A percentile compares a stretch with the other conserved stretches of the same genome.
Evolutionary conservation across 2,329 filamentous ascomycete species (phyloP).

Genomic region (Botryosphaeria dothidea): DNA sequence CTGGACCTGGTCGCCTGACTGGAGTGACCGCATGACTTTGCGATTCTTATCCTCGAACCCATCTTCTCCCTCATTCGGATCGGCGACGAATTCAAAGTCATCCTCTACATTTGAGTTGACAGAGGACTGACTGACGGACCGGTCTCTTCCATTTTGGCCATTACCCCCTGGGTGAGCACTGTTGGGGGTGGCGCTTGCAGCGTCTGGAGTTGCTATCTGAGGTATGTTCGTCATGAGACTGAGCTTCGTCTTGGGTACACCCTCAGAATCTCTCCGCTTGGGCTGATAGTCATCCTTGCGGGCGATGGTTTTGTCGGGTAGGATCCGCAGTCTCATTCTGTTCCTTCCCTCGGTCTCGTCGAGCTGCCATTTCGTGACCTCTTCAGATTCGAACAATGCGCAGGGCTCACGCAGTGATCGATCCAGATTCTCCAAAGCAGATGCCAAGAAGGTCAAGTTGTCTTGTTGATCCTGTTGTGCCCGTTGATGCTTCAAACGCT

Average conservation of each 20-base stretch:
- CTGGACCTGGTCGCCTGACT: conserved; percentile 88
- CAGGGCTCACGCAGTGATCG: conserved; percentile 76
- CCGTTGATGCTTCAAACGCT: conserved; percentile 88
- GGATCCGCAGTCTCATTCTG: conserved; percentile 84
- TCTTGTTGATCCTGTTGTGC: conserved; percentile 92
- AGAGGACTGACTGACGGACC: conserved; percentile 45
- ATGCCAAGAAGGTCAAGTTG: conserved; percentile 74
- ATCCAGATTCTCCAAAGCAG: conserved; percentile 76
- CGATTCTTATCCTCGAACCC: conserved; percentile 96
- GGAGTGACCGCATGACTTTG: conserved; percentile 92
- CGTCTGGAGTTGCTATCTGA: conserved; percentile 23
- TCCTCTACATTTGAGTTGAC: conserved; percentile 65
- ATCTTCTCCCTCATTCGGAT: conserved; percentile 81
- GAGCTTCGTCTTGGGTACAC: conserved; percentile 45
- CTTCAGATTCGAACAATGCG: conserved; percentile 71
- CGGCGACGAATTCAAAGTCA: conserved; percentile 94
- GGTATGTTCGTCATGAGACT: conserved; percentile 49
- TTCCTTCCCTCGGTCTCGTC: conserved; percentile 95
- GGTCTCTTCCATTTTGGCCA: conserved; percentile 31
- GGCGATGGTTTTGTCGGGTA: conserved; percentile 69
- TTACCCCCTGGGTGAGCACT: conserved; percentile 26
- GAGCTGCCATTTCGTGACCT: conserved; percentile 78
- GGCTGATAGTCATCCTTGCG: conserved; percentile 78
- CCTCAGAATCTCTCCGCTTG: conserved; percentile 70
- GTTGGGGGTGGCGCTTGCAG: conserved; percentile 26